Base-by-base conservation (phyloP, 805 yeast genomes). In the Cyberlindnera mississippiensis region DNA sequence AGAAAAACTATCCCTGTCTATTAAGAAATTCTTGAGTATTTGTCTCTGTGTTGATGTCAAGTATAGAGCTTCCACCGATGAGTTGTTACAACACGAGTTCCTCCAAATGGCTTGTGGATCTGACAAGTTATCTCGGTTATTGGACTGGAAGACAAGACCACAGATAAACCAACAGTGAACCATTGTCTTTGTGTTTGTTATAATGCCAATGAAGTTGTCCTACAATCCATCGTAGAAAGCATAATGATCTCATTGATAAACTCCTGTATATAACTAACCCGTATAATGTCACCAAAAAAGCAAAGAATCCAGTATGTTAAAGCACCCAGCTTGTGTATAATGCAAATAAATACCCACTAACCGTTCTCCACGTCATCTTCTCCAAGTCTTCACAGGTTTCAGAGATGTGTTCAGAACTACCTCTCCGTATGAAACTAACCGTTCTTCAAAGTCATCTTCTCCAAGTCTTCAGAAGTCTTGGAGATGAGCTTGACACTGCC, bases 1-100 rank as follows among this genome's bases (percentile, higher is more conserved):
- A 4, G 96, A 86, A 48, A 91, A 70, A 29, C 68, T 93, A 46
- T 80, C 91, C 9, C 72, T 80, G 44, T 79, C 82, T 27, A 83
- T 95, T 45, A 88, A 86, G 69, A 80, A 85, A 59, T 93, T 93
- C 60, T 72, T 93, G 61, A 80, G 90, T 38, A 87, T 89, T 48
- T 89, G 98, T 67, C 71, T 93, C 19, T 88, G 96, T 65, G 98
- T 91, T 28, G 98, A 95, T 62, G 96, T 89, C 33, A 77, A 85
- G 55, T 84, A 83, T 57, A 77, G 99, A 53, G 98, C 98, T 1
- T 76, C 83, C 14, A 87, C 98, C 6, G 89, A 84, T 53, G 97
- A 91, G 60, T 71, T 93, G 40, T 68, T 93, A 30, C 80, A 77
- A 45, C 96, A 90, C 58, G 73, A 77, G 38, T 85, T 85, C 56